These are phyloP conservation scores for Fusarium staphyleae DNA, from an alignment of 2,329 filamentous ascomycete species.

Conservation along the genomic window DNA sequence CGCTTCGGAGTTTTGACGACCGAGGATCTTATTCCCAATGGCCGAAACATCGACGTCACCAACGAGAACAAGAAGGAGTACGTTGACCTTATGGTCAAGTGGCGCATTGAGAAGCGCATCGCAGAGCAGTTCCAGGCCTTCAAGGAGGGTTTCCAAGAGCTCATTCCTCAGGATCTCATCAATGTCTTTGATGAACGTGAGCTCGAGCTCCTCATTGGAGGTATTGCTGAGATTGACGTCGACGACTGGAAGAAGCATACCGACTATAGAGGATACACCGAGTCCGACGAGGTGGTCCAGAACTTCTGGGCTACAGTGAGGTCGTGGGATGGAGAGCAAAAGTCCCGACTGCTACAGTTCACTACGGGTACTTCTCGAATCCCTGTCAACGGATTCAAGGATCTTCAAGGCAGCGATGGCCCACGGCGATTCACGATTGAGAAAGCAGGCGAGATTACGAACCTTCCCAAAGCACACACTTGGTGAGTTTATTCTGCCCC, in stretches of 20 bases:
- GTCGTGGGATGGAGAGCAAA: constrained; percentile 97
- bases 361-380: constrained; percentile 97
- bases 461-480: constrained; percentile 95
- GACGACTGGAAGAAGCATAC: constrained; percentile 99
- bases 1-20: constrained; percentile 93
- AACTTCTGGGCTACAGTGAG: constrained; percentile 99
- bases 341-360: constrained; percentile 94
- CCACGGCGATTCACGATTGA: constrained; percentile 97
- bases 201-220: constrained; percentile 92
- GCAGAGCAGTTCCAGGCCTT: constrained; percentile 99
- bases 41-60: constrained; percentile 91
- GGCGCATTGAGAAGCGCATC: constrained; percentile 98
- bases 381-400: constrained; percentile 99
- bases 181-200: constrained; percentile 99
- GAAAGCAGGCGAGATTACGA: constrained; percentile 89
- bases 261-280: constrained; percentile 97
- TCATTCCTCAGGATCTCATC: constrained; percentile 94
- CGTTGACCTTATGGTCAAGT: constrained; percentile 97
- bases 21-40: constrained; percentile 90
- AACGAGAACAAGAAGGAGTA: constrained; percentile 99
- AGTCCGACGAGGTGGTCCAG: constrained; percentile 95
- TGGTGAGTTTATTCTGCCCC: constrained; percentile 70
- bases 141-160: constrained; percentile 95
- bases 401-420: constrained; percentile 95
- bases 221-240: constrained; percentile 99